Conservation (phyloP, 2,329 filamentous ascomycete genomes). For the Daldinia sp. region DNA sequence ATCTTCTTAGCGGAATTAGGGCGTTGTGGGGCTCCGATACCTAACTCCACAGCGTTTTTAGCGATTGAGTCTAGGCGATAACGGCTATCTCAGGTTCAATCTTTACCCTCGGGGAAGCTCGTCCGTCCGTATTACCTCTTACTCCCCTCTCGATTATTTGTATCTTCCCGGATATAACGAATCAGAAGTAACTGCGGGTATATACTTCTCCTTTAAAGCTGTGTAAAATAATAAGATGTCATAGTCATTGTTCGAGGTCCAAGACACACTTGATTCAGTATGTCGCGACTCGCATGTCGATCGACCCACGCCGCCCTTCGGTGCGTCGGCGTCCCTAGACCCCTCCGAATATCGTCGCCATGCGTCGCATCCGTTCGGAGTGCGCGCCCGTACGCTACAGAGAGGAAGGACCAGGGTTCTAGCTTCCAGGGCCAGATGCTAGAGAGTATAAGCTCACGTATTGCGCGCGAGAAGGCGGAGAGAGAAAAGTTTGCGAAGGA, state of each 20-base stretch:
- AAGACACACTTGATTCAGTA: constrained; percentile 20
- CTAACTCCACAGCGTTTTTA: constrained; percentile 15
- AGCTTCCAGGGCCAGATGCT: constrained; percentile 68
- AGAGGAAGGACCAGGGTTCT: constrained; percentile 48
- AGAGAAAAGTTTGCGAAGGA: constrained; percentile 58
- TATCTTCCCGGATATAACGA: not conserved
- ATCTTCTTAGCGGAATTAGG: not conserved
- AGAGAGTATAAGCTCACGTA: constrained; percentile 63
- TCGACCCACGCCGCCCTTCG: constrained; percentile 37
- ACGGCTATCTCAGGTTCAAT: constrained; percentile 2
- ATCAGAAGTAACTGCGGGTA: not conserved
- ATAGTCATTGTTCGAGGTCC: not conserved
- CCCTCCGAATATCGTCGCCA: constrained; percentile 22
- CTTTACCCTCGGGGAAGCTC: not conserved
- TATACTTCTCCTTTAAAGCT: not conserved
- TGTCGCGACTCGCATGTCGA: constrained; percentile 41
- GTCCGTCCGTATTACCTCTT: not conserved
- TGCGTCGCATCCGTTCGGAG: constrained; percentile 26
- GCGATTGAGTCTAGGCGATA: too few species aligned
- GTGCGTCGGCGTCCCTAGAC: constrained; percentile 21
- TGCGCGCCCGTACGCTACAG: constrained; percentile 42
- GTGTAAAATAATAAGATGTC: constrained; percentile 11
- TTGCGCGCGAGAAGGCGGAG: constrained; percentile 63
- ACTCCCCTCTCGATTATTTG: not conserved
- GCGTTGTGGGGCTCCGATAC: constrained; percentile 6